Evolutionary conservation across 1,284 basidiomycete species (phyloP), one percentile per base, ranked within the genome.

Genomic region (Marasmius tenuissimus): DNA sequence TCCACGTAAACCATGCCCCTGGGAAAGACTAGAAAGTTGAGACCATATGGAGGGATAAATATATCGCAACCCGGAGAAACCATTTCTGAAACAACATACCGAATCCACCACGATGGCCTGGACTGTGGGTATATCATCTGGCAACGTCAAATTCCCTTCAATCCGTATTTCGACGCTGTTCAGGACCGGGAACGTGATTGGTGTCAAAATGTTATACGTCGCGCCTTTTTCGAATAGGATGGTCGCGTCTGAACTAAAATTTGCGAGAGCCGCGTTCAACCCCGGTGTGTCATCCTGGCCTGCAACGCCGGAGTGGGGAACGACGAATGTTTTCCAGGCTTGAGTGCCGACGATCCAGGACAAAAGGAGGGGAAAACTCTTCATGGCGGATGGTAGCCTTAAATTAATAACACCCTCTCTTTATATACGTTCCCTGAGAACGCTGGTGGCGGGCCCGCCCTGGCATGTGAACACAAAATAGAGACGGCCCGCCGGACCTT

Each of bases 81-180:
- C 22, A 33, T 5, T 47, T n/a, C 34, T 52, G 33, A 55, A 27
- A 51, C 35, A 49, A 22, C 39, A 12, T 35, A 22, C 16, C 4
- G 11, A 34, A 27, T n/a, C 48, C 45, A 11, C 37, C 9, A 48
- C 66, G 74, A 37, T 51, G 84, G 83, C 76, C 76, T 88, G 86
- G 38, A 86, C 75, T 5, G 78, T 76, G n/a, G 81, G 60, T 60
- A 88, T 82, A 73, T 83, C 78, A 7, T 69, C 72, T 0, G 85
- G 84, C 65, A 84, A 85, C 4, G 81, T 82, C 61, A 86, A 62
- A 62, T 88, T 88, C 1, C 86, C 86, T 62, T 87, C 80, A 60
- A 88, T 78, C 18, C 72, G 71, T 27, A 87, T 74, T 63, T 85
- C 83, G 20, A 87, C 84, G 65, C 86, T 87, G 51, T 76, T 81